Evolutionary conservation across 1,284 basidiomycete genomes (phyloP), one percentile per base, ranked within the genome.

Genomic region (Puccinia brachypodii): DNA sequence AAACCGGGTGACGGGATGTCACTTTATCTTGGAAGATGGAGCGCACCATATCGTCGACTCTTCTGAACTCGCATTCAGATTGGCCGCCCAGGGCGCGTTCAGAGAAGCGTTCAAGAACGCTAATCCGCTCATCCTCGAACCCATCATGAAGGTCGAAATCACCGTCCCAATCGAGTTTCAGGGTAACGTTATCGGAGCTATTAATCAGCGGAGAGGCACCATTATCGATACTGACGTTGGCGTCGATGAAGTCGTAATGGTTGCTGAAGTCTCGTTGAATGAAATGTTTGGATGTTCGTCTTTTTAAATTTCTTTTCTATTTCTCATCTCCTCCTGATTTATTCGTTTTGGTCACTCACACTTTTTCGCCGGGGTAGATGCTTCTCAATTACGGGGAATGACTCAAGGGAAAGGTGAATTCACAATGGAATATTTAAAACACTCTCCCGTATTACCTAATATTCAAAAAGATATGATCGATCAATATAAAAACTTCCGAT

Each of bases 111-210:
- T 93, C 89, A 89, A 89, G 83, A 90, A 90, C 83, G 92, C 94
- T 31, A 89, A 88, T 66, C 92, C 94, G 0, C 92, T 94, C 81
- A 93, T 99, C 82, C 89, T 99, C 53, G 97, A 99, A 87, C 97
- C 97, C 31, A 93, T 98, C 87, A 99, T 99, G 97, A 94, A 91
- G 19, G 97, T 99, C 72, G 97, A 99, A 86, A 94, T 99, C 31
- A 92, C 98, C 62, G 96, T 96, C 0, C 97, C 97, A 1, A 90
- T 91, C 56, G 97, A 99, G 86, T 99, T 98, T 90, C 97, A 99
- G 87, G 96, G 96, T 89, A 85, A 80, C 89, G 96, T 99, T 76
- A 98, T 99, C 85, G 96, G 96, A 66, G 94, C 94, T 19, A 88
- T 99, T 85, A 99, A 98, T 87, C 92, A 94, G 83, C 91, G 97